Base-by-base conservation (phyloP, 257 asterid genomes). In the Thymus mandschuricus region DNA sequence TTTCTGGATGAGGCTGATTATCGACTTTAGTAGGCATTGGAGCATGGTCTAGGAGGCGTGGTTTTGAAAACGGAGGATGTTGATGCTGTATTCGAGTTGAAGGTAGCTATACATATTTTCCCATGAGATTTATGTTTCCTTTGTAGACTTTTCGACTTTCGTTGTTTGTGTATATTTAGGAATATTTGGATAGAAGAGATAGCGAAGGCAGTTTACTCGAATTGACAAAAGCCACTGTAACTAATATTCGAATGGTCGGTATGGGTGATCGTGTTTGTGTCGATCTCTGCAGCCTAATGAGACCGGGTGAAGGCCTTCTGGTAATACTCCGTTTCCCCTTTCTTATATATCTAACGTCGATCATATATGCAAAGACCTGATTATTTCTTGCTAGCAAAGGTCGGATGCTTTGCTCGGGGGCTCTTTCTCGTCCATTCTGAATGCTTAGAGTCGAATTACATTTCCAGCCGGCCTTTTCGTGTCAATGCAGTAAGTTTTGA, bases 301-400 rank as follows among this genome's bases (percentile, higher is more conserved):
- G 78, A 80, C 98, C 96, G 38, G 97, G 96, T 75, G 98, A 90
- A 88, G 98, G 98, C 74, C 96, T 92, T 82, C 89, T 90, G 98
- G 98, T 92, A 70, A 57, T 49, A 66, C 77, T 70, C 48, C 10
- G 34, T n/a, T 21, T 40, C 66, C 50, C 33, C 54, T 56, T 55
- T 30, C 2, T 50, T 51, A 62, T 51, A 49, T 28, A 60, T 55
- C 40, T 73, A 66, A 56, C 59, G 12, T 30, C 59, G 8, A 40
- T 68, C 51, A 30, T 12, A 52, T 66, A 48, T 66, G 63, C 51
- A 51, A 68, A 15, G 52, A 60, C 35, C 38, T 79, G 63, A 68
- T 30, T 35, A 7, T 59, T 40, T 76, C 75, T 64, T 73, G 8
- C 60, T 10, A 60, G 41, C 11, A 15, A 73, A 92, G 97, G 95